Base-by-base conservation (phyloP, 2,329 filamentous ascomycete genomes). In the Fusarium neocosmosporiellum region DNA sequence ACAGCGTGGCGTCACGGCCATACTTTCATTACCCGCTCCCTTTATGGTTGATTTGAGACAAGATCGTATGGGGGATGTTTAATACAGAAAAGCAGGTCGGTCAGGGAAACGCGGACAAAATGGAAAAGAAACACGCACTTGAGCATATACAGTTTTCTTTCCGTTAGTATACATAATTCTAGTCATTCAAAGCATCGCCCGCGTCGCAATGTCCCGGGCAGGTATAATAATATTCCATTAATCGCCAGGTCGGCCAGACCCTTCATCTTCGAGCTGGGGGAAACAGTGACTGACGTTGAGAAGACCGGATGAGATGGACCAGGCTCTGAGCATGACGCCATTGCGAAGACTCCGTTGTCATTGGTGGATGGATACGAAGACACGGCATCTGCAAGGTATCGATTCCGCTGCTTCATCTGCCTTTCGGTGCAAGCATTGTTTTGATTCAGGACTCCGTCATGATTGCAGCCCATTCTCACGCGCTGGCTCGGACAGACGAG, bases 1-100 rank as follows among this genome's bases (percentile, higher is more conserved):
- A 58, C 69, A 73, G 71, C 67, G 65, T 63, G 71, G 71, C 63
- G 71, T 69, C 70, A 65, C 63, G 67, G 71, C 65, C 62, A 60
- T 66, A 36, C 37, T 57, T 65, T 53, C 46, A 41, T 54, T 59
- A 7, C 33, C 16, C 31, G 31, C 24, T 55, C 67, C 8, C 22
- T 65, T 31, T 37, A 36, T 39, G 53, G n/a, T 69, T 68, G 54
- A 43, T 71, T 71, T 39, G 63, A 62, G 48, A 55, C 22, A 22
- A 31, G 27, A n/a, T 16, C 33, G 67, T 14, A 31, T 50, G 61
- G n/a, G 22, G 29, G 22, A 67, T 60, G 60, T 59, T n/a, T 73
- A 60, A 60, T 48, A 36, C 41, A 68, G 53, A 71, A 62, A 65
- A 63, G 24, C 37, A 31, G 60, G 36, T 20, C 14, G 34, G 33